A percentile compares a stretch with the other conserved stretches of the same genome.
phyloP scores from a whole-genome alignment of 352 stramenopile species.

The Aphanomyces invadans region DNA sequence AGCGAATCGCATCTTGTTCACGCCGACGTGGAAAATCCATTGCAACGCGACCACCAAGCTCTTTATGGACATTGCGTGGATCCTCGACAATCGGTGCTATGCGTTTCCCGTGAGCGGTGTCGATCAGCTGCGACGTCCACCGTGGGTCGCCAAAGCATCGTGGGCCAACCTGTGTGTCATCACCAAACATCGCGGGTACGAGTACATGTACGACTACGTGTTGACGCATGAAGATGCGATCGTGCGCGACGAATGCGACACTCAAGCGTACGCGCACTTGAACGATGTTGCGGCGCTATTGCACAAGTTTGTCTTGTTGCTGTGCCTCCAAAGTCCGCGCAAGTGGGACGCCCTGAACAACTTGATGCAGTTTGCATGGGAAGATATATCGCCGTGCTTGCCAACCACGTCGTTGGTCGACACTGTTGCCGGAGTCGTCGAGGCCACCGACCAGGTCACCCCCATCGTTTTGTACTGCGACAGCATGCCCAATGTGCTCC shows the following conservation, averaged over 20 bases:
- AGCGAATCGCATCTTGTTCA: background rate
- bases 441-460: background rate
- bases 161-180: slow-evolving; percentile 10
- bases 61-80: background rate
- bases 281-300: background rate
- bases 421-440: background rate
- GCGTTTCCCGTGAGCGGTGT: slow-evolving; percentile 1
- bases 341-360: background rate
- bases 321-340: background rate
- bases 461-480: slow-evolving; percentile 18
- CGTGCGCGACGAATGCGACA: background rate
- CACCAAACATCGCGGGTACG: slow-evolving; percentile 17
- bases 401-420: background rate
- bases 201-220: slow-evolving; percentile 16
- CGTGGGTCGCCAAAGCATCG: background rate
- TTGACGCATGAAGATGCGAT: slow-evolving; percentile 8
- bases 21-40: background rate
- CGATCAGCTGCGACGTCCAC: slow-evolving; percentile 16
- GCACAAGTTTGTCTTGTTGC: background rate
- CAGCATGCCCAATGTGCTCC: background rate
- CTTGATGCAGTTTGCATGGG: background rate
- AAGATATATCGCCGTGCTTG: background rate
- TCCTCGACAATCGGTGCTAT: background rate
- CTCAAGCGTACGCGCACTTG: background rate
- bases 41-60: background rate